These are phyloP conservation scores for Leishmania mexicana DNA, from an alignment of 208 protist species.

Conservation along the genomic window DNA sequence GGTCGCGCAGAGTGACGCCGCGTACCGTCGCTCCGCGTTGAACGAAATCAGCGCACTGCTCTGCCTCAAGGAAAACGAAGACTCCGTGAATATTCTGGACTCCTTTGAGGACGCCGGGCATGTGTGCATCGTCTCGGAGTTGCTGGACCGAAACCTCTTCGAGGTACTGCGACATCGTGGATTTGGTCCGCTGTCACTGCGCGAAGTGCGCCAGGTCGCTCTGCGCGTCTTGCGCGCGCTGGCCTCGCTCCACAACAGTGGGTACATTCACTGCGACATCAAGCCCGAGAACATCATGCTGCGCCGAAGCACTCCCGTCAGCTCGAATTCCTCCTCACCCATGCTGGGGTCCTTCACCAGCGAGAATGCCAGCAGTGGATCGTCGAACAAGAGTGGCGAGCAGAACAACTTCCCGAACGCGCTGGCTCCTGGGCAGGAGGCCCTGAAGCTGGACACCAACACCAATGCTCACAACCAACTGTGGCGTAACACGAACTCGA, in stretches of 20 bases:
- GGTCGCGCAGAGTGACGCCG: slow-evolving; percentile 74
- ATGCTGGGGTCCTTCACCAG: slow-evolving; percentile 11
- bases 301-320: slow-evolving; percentile 16
- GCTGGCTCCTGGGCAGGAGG: slow-evolving; percentile 22
- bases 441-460: slow-evolving; percentile 21
- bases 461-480: slow-evolving; percentile 29
- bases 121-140: slow-evolving; percentile 87
- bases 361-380: slow-evolving; percentile 23
- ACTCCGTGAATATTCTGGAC: slow-evolving; percentile 61
- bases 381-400: slow-evolving; percentile 31
- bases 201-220: slow-evolving; percentile 58
- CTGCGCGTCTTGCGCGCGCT: slow-evolving; percentile 58
- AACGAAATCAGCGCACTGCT: slow-evolving; percentile 79
- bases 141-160: slow-evolving; percentile 78
- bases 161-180: slow-evolving; percentile 55
- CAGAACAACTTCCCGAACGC: slow-evolving; percentile 24
- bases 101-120: slow-evolving; percentile 80
- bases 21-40: slow-evolving; percentile 82
- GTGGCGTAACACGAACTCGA: slow-evolving; percentile 30
- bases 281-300: slow-evolving; percentile 97
- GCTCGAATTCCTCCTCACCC: slow-evolving; percentile 13
- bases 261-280: slow-evolving; percentile 97
- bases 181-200: slow-evolving; percentile 59
- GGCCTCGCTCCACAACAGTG: slow-evolving; percentile 57
- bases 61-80: slow-evolving; percentile 43